Percentiles rank a stretch among this genome's conserved stretches.
Conservation (phyloP, 2,329 filamentous ascomycete genomes). For the Epicoccum nigrum region DNA sequence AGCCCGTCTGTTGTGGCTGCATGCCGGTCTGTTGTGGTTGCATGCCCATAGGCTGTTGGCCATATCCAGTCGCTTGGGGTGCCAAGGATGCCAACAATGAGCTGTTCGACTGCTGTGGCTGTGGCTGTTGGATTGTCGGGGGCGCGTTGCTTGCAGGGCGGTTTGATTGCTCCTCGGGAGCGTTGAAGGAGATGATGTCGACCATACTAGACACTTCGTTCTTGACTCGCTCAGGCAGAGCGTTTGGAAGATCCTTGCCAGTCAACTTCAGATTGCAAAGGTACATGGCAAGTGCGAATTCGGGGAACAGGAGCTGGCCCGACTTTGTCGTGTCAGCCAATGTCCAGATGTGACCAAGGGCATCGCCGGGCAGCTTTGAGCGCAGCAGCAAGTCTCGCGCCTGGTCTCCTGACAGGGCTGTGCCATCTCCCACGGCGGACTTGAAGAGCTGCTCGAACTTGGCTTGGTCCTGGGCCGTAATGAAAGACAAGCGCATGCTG, state of each 20-base stretch:
- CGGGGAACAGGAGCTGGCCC: constrained; percentile 93
- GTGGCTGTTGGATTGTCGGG: constrained; percentile 60
- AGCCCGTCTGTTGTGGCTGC: constrained; percentile 60
- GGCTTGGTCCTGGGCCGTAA: constrained; percentile 90
- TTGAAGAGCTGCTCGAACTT: constrained; percentile 99
- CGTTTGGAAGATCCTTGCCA: constrained; percentile 77
- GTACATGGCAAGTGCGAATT: constrained; percentile 98
- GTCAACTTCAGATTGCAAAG: constrained; percentile 93
- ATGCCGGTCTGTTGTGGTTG: constrained; percentile 58
- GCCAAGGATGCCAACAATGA: constrained; percentile 64
- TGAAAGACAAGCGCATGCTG: constrained; percentile 92
- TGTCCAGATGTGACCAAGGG: constrained; percentile 93
- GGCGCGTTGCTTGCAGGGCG: constrained; percentile 70
- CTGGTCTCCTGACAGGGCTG: constrained; percentile 89
- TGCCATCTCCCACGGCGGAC: constrained; percentile 83
- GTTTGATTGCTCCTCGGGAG: constrained; percentile 71
- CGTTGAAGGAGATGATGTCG: constrained; percentile 95
- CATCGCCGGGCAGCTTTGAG: constrained; percentile 85
- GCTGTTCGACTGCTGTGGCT: constrained; percentile 72
- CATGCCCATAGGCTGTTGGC: constrained; percentile 64
- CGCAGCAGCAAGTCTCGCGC: constrained; percentile 86
- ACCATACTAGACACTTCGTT: constrained; percentile 99
- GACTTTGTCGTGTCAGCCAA: constrained; percentile 95
- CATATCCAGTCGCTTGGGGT: constrained; percentile 59
- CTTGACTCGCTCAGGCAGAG: constrained; percentile 81